These are phyloP conservation scores for Curvularia sp. DNA, from an alignment of 2,329 filamentous ascomycete species.

Conservation along the genomic window DNA sequence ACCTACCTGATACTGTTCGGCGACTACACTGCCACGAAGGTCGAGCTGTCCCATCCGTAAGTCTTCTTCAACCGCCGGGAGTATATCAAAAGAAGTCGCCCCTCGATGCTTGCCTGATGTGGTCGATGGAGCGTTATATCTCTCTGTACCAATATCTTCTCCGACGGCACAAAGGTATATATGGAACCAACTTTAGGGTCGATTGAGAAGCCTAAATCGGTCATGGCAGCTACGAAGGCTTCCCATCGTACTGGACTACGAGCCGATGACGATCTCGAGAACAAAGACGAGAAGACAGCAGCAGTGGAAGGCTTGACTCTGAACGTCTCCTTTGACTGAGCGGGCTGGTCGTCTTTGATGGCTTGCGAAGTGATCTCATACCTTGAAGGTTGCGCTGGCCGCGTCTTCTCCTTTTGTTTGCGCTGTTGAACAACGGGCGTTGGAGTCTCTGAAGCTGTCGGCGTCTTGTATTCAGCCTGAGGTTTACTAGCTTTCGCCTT, in stretches of 20 bases:
- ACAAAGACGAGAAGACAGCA: constrained; percentile 49
- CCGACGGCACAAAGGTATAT: constrained; percentile 21
- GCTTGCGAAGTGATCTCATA: constrained; percentile 1
- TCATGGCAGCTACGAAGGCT: constrained; percentile 23
- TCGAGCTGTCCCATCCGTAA: constrained; percentile 23
- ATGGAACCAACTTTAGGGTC: constrained; percentile 24
- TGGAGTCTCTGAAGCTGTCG: neutral
- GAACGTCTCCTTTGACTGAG: constrained; percentile 23
- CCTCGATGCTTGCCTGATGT: constrained; percentile 26
- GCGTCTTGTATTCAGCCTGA: neutral
- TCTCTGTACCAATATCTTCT: constrained; percentile 9
- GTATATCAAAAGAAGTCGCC: constrained; percentile 15
- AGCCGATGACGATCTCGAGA: constrained; percentile 29
- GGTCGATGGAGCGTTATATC: constrained; percentile 26
- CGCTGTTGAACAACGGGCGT: neutral
- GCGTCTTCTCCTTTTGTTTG: constrained; percentile 10
- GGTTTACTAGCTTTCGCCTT: neutral
- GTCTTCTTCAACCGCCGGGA: constrained; percentile 19
- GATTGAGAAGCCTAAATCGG: constrained; percentile 22
- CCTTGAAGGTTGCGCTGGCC: neutral
- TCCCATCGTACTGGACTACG: constrained; percentile 31
- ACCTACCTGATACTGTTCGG: no score
- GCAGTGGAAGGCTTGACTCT: constrained; percentile 52
- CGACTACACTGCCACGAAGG: constrained; percentile 14
- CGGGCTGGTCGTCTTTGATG: neutral